Base-by-base conservation (phyloP, 441 rosid species). In the Manihot esculenta region DNA sequence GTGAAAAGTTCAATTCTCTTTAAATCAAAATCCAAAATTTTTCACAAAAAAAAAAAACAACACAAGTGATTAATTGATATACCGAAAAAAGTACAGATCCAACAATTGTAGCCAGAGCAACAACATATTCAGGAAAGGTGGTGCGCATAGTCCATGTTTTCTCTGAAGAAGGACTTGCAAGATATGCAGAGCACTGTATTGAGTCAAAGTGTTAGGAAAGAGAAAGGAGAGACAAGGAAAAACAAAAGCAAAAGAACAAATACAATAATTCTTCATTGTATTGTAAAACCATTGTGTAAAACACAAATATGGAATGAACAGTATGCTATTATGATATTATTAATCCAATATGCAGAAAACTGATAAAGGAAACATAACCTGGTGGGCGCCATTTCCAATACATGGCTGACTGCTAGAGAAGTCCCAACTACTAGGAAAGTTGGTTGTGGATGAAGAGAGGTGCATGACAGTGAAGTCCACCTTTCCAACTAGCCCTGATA, bases 71-170 rank as follows among this genome's bases (percentile, higher is more conserved):
- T 14, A 42, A 4, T 4, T 30, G 33, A 30, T 82, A 72, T 88
- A 93, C 97, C 86, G 97, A 74, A 76, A 95, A 95, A 76, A 95
- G 99, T 61, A 95, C 98, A 50, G 99, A 95, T 77, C 99, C 99
- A 78, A 88, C 95, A 73, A 95, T 87, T 26, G 99, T 93, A 50
- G 99, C 97, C 71, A 95, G 95, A 79, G 99, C 99, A 76, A 95
- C 99, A 77, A 95, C 89, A 71, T 95, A 95, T 83, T 95, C 99
- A 42, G 98, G 99, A 76, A 95, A 95, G 24, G 97, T 93, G 59
- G 97, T 71, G 17, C 88, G 94, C 97, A 91, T 91, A 18, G 97
- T 88, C 99, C 98, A 95, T 54, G 97, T 93, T 79, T 93, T 91
- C 89, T 93, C 99, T 26, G 99, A 90, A 66, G 95, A 71, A 66